Evolutionary conservation across 1,139 yeast genomes (phyloP), one percentile per base, ranked within the genome.

Genomic region (Kodamaea plutei): DNA sequence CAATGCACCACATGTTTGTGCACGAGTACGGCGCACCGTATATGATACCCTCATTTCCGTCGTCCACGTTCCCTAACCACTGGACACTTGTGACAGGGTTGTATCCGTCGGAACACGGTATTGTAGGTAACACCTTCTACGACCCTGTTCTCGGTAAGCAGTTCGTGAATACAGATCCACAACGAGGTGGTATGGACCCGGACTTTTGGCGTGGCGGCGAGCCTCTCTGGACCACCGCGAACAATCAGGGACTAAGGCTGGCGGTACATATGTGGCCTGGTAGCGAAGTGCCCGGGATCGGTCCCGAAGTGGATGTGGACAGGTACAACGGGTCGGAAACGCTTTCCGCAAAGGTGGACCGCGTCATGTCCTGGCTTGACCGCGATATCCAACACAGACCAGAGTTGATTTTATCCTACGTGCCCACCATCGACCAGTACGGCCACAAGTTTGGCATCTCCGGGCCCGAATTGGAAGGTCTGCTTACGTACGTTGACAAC

Each of bases 221-320:
- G 50, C 94, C 96, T 1, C 54, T 88, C 16, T 88, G 96, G 96
- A 61, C 68, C 26, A 84, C 95, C 0, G 88, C 93, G 0, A 63
- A 64, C 15, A 54, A 54, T n/a, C 84, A 82, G 38, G 80, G 78
- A 1, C 71, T 84, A 4, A 64, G 64, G 9, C 63, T 83, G 2
- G 95, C 93, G 0, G 80, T 85, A n/a, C 95, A 88, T 53, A 87
- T 88, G 95, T 88, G 95, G 95, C 96, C 96, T 0, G 95, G 96
- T 1, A 79, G 88, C 38, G 95, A 85, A 46, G 93, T 81, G 4
- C 70, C 67, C 32, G 64, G 76, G 3, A 43, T 61, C 3, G 69
- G 68, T 5, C 64, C 58, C 20, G 52, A 82, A 4, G 43, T 62
- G 35, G 69, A 65, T 31, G 75, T 76, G 21, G 91, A 82, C 45